A percentile compares a stretch with the other conserved stretches of the same genome.
Evolutionary conservation across 495 filamentous ascomycete species (phyloP).

Genomic region (Tuber umbilicatum): DNA sequence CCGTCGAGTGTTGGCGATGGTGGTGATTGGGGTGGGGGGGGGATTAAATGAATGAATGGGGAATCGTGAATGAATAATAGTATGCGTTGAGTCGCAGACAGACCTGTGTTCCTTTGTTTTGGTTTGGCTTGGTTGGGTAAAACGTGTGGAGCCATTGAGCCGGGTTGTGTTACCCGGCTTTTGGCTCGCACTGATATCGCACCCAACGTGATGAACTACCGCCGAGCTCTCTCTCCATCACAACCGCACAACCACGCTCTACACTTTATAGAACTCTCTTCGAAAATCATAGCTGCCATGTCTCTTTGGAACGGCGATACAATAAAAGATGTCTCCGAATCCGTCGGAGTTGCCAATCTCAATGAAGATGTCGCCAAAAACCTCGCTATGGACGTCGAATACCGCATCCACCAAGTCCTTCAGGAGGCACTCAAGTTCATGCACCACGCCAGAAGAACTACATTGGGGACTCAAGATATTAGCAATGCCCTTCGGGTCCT

Average conservation of each 20-base stretch:
- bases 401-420: constrained; percentile 81
- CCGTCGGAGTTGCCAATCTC: constrained; percentile 74
- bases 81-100: constrained; percentile 12
- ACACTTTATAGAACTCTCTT: neutral
- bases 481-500: constrained; percentile 73
- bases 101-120: constrained; percentile 23
- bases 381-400: constrained; percentile 89
- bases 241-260: neutral
- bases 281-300: constrained; percentile 14
- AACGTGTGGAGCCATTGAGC: neutral
- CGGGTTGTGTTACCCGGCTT: neutral
- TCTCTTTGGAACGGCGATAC: constrained; percentile 92
- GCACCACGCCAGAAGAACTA: constrained; percentile 76
- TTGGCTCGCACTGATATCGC: neutral
- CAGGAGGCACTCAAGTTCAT: constrained; percentile 92
- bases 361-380: constrained; percentile 74
- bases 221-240: neutral
- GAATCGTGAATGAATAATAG: no score
- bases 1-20: neutral
- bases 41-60: neutral
- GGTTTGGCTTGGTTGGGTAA: constrained; percentile 16
- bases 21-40: neutral
- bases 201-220: neutral
- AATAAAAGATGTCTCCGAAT: constrained; percentile 89
- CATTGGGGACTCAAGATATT: constrained; percentile 77